phyloP scores from a whole-genome alignment of 73 alveolate species.

The Breviolum minutum region DNA sequence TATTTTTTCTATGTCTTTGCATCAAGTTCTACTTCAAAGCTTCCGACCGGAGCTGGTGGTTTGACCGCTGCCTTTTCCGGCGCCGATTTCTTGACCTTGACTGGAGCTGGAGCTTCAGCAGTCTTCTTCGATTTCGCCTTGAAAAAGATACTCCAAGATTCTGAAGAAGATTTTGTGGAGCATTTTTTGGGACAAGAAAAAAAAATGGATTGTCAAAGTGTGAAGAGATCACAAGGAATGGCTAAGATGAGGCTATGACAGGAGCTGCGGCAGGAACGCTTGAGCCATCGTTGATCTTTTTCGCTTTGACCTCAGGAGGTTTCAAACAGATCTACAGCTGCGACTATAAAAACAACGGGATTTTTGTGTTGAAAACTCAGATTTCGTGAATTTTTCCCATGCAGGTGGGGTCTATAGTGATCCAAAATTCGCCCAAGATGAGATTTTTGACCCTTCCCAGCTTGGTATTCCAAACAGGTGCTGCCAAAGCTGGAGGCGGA shows the following conservation, averaged over 20 bases:
- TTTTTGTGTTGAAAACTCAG: too few relatives aligned
- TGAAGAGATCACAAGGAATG: not conserved
- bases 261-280: not conserved
- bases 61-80: not conserved
- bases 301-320: constrained; percentile 28
- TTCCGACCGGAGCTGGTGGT: not conserved
- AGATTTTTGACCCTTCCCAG: not conserved
- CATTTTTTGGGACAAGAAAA: too few relatives aligned
- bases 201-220: not conserved
- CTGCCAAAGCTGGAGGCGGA: constrained; percentile 2
- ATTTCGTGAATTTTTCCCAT: too few relatives aligned
- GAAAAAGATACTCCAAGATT: too few relatives aligned
- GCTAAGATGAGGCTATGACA: not conserved
- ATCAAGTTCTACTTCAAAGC: too few relatives aligned
- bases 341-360: not conserved
- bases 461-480: not conserved
- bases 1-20: too few relatives aligned
- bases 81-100: constrained; percentile 1
- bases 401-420: too few relatives aligned
- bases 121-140: constrained; percentile 59
- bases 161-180: too few relatives aligned
- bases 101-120: constrained; percentile 35
- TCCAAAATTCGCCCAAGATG: too few relatives aligned
- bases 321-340: not conserved
- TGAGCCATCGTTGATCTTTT: constrained; percentile 34